Conservation (phyloP, 2,329 filamentous ascomycete species). For the Fusarium lateritium region DNA sequence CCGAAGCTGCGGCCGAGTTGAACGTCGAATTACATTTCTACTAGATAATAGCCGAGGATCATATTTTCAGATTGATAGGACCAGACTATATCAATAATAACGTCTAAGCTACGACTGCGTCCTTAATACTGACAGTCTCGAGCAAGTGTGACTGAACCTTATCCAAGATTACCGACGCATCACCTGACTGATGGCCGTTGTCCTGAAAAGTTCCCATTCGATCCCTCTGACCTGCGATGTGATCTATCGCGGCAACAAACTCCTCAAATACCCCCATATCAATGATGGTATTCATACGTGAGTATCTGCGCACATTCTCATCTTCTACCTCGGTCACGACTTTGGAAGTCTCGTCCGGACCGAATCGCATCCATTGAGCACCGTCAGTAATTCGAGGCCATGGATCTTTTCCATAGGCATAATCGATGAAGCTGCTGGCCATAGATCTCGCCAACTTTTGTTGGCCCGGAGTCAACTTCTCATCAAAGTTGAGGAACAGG, state of each 20-base stretch:
- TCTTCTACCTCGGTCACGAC: conserved; percentile 27
- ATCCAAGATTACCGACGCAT: not conserved
- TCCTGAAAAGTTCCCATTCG: conserved; percentile 14
- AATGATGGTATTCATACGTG: conserved; percentile 29
- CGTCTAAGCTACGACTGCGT: not conserved
- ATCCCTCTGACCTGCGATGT: conserved; percentile 23
- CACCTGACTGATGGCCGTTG: not conserved
- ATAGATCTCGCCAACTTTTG: conserved; percentile 10
- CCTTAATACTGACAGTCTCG: not conserved
- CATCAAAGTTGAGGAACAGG: conserved; percentile 35
- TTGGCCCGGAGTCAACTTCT: conserved; percentile 10
- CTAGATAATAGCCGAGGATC: not conserved
- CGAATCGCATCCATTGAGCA: conserved; percentile 28
- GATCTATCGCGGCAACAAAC: conserved; percentile 19
- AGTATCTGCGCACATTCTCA: conserved; percentile 24
- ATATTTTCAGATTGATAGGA: no score
- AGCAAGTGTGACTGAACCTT: not conserved
- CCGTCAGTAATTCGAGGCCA: conserved; percentile 15
- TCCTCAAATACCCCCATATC: conserved; percentile 26
- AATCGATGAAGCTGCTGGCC: conserved; percentile 31
- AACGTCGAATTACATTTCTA: conserved; percentile 5
- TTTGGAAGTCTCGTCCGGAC: conserved; percentile 4
- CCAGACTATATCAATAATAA: not conserved
- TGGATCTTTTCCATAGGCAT: conserved; percentile 26
- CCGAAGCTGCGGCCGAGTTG: not conserved